Evolutionary conservation across 257 asterid species (phyloP).

Genomic region (Nicotiana paniculata): DNA sequence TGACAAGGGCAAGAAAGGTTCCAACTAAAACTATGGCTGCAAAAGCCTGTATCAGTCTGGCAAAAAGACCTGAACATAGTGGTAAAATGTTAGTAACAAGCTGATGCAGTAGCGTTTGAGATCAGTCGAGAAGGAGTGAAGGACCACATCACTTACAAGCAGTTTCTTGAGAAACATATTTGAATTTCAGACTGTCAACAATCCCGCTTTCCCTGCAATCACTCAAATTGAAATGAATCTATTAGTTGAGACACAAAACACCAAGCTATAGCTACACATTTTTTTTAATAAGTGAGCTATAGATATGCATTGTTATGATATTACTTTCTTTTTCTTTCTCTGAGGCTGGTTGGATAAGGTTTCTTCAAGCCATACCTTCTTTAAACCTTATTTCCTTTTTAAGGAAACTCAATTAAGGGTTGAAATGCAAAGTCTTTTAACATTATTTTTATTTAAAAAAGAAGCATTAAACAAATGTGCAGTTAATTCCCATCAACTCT

Average conservation of each 20-base stretch:
- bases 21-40: slow-evolving; percentile 48
- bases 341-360: not conserved
- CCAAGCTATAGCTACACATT: not conserved
- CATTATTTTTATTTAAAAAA: not conserved
- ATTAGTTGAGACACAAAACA: not conserved
- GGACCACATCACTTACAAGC: slow-evolving; percentile 47
- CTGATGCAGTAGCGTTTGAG: not conserved
- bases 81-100: slow-evolving; percentile 7
- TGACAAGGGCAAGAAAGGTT: slow-evolving; percentile 53
- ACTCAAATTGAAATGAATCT: slow-evolving; percentile 14
- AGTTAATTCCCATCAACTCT: not conserved
- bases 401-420: not conserved
- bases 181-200: slow-evolving; percentile 27
- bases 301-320: not conserved
- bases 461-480: not conserved
- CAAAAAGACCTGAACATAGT: slow-evolving; percentile 43
- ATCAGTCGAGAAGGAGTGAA: not conserved
- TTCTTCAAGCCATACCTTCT: not conserved
- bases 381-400: not conserved
- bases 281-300: not conserved
- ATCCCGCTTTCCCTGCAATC: slow-evolving; percentile 43
- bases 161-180: slow-evolving; percentile 40
- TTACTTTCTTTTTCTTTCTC: not conserved
- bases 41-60: slow-evolving; percentile 34
- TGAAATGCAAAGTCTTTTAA: not conserved